These are phyloP conservation scores for Beauveria sp. DNA, from an alignment of 2,329 filamentous ascomycete genomes.

Conservation along the genomic window DNA sequence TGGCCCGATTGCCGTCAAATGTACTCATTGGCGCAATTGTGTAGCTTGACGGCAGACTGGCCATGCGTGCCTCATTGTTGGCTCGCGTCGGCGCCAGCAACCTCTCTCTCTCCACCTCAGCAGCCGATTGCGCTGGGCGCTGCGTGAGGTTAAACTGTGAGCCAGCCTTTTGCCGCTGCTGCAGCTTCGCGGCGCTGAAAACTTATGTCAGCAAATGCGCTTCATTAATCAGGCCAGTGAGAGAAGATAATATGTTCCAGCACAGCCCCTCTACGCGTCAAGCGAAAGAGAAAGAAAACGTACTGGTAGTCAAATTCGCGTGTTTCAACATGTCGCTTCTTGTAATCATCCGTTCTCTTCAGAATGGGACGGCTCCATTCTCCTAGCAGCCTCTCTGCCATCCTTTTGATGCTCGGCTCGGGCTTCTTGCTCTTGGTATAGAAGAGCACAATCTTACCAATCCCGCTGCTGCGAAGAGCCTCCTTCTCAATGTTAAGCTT, in stretches of 20 bases:
- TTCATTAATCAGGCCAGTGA: too few relatives aligned
- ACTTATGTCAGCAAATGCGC: background rate
- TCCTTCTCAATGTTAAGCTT: conserved; percentile 88
- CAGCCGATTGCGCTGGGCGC: conserved; percentile 34
- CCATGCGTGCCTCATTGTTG: conserved; percentile 50
- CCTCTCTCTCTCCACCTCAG: conserved; percentile 49
- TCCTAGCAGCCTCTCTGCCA: conserved; percentile 83
- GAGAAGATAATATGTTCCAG: too few relatives aligned
- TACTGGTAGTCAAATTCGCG: conserved; percentile 58
- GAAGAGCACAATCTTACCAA: conserved; percentile 93
- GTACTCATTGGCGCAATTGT: conserved; percentile 55
- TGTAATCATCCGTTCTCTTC: conserved; percentile 89
- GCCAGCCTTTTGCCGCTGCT: conserved; percentile 40
- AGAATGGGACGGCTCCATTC: conserved; percentile 96
- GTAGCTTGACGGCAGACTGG: conserved; percentile 48
- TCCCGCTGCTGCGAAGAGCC: conserved; percentile 78
- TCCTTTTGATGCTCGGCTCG: conserved; percentile 82
- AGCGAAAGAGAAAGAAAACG: conserved; percentile 21
- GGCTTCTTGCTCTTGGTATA: conserved; percentile 94
- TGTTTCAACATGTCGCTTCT: conserved; percentile 65
- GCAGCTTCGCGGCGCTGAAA: conserved; percentile 44
- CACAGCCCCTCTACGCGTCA: too few relatives aligned
- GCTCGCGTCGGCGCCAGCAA: conserved; percentile 48
- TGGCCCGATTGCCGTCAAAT: conserved; percentile 44
- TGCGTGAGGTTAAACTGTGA: conserved; percentile 44